Base-by-base conservation (phyloP, 2,329 filamentous ascomycete species). In the Cryphonectria naterciae region DNA sequence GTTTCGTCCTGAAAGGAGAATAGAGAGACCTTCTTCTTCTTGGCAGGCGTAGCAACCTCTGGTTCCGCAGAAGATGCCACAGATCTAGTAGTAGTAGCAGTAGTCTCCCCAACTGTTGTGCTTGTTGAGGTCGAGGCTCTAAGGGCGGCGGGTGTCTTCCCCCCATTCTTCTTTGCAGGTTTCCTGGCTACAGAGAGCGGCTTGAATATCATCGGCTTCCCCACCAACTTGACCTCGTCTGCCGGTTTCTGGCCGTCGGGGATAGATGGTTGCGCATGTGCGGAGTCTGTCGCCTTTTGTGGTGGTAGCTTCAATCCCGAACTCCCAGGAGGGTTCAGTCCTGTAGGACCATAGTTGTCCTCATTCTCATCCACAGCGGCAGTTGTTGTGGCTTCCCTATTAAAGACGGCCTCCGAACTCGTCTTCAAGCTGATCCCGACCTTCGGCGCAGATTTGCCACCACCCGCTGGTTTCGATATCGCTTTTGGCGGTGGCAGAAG, bases 151-250 rank as follows among this genome's bases (percentile, higher is more conserved):
- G 74, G 15, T 56, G 75, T 71, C 58, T 72, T 71, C 28, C 72
- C 67, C 64, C 62, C 43, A 15, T 70, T 91, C 82, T 91, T 93
- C 82, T 92, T 94, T 73, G 87, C 88, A 41, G 90, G 86, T 73
- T 92, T 93, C 73, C 93, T 87, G 22, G 91, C 89, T 19, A 98
- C 94, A 0, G 95, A 97, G 52, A 98, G 84, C 4, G 95, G 95
- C 78, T 91, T 92, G 80, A 98, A 98, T 89, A 94, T 93, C 80
- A 95, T 88, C 17, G 94, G 89, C 75, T 95, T 96, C 28, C 92
- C 93, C 2, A 91, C 87, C 19, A 92, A 81, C 81, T 93, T 91
- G 22, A 92, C 86, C 70, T 91, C 88, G 1, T 87, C 84, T n/a
- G 86, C 86, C 37, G 86, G 81, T 76, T 89, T 89, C 76, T 89